Evolutionary conservation across 2,329 filamentous ascomycete genomes (phyloP), one percentile per base, ranked within the genome.

Genomic region (Lanzia echinophila): DNA sequence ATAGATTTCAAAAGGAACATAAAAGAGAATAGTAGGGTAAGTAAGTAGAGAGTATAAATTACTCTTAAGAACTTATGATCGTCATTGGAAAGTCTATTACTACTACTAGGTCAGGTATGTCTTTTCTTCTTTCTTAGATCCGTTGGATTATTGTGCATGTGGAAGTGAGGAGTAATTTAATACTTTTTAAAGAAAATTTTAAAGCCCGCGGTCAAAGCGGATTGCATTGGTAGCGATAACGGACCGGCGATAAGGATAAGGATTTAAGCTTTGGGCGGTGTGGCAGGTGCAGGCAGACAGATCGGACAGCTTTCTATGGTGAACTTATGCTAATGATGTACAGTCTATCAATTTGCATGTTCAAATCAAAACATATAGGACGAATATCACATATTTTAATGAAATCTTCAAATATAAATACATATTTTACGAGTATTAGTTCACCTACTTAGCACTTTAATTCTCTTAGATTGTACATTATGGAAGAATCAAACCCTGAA

Each of bases 401-500:
- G n/a, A n/a, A n/a, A n/a, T n/a, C n/a, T n/a, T n/a, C n/a, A n/a
- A n/a, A n/a, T n/a, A n/a, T n/a, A n/a, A n/a, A n/a, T n/a, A n/a
- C n/a, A n/a, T n/a, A n/a, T n/a, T n/a, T n/a, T n/a, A n/a, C n/a
- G n/a, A n/a, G n/a, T n/a, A n/a, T n/a, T n/a, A n/a, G 11, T 19
- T 13, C 6, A 10, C 15, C 15, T 33, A n/a, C 15, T 32, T 3
- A 22, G 3, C n/a, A 6, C 13, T 20, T 6, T 15, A 4, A 11
- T 11, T 20, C 17, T 20, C 17, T 33, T 11, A 24, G 11, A 36
- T 34, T 42, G 17, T 36, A 48, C 22, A 49, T 7, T 12, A 67
- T 67, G 65, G 67, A 73, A 60, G 71, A 75, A 53, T 70, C 78
- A 46, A 78, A 82, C 67, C 78, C 84, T 48, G 90, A 95, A 70